Conservation (phyloP, 495 filamentous ascomycete genomes). For the Tricharina praecox region DNA sequence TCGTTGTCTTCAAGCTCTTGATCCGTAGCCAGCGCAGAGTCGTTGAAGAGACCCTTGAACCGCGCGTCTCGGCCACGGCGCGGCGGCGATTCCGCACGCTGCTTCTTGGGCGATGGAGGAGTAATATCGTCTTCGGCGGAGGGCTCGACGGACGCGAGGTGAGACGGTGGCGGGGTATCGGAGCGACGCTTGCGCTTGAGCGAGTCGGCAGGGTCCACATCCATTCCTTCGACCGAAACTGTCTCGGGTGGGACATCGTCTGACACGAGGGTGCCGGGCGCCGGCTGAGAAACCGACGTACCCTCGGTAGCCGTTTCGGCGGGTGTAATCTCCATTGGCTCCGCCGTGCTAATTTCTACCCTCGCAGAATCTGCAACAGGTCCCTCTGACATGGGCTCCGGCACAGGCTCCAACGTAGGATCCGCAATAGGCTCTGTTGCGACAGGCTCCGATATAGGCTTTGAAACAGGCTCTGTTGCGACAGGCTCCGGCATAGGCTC, state of each 20-base stretch:
- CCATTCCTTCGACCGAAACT: constrained; percentile 16
- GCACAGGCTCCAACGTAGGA: too few relatives aligned
- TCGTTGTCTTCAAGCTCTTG: constrained; percentile 9
- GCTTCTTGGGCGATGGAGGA: constrained; percentile 11
- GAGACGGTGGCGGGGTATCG: constrained; percentile 41
- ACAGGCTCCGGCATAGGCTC: too few relatives aligned
- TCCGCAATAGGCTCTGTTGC: too few relatives aligned
- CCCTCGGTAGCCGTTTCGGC: not conserved
- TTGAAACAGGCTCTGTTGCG: too few relatives aligned
- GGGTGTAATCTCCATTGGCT: constrained; percentile 1
- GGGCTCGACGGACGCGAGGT: not conserved
- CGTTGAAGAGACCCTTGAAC: constrained; percentile 41
- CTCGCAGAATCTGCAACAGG: too few relatives aligned
- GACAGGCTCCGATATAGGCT: too few relatives aligned
- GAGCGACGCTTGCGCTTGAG: constrained; percentile 62
- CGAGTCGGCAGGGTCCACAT: constrained; percentile 29
- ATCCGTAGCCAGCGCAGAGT: constrained; percentile 1
- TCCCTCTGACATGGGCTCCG: constrained; percentile 11
- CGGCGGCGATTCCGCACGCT: constrained; percentile 14
- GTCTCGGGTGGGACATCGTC: constrained; percentile 1
- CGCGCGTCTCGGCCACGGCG: constrained; percentile 30
- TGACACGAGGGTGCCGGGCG: not conserved
- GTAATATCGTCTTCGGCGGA: not conserved
- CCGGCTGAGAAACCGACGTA: too few relatives aligned
- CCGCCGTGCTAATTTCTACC: not conserved